Percentiles rank a stretch among this genome's conserved stretches.
Evolutionary conservation across 2,329 filamentous ascomycete genomes (phyloP).

Genomic region (Cryphonectria naterciae): DNA sequence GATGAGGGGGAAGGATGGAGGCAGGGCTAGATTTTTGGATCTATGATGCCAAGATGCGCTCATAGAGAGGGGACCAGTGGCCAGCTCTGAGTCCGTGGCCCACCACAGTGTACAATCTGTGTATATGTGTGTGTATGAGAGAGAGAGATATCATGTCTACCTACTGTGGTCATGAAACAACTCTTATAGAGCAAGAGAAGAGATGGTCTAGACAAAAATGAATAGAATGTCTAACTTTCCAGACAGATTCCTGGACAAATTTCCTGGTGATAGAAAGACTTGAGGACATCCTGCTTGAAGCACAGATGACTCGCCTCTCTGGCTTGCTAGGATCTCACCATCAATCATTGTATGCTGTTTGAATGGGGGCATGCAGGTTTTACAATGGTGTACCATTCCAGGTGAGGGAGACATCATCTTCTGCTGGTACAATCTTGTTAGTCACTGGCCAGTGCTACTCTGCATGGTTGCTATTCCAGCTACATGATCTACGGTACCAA

Average conservation of each 20-base stretch:
- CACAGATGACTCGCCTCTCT: neutral
- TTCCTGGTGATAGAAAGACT: neutral
- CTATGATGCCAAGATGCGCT: neutral
- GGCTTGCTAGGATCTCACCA: neutral
- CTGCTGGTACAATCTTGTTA: neutral
- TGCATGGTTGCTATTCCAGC: neutral
- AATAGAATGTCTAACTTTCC: neutral
- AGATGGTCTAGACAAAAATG: neutral
- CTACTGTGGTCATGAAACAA: neutral
- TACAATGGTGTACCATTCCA: neutral
- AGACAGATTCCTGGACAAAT: neutral
- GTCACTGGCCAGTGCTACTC: neutral
- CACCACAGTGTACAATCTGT: neutral
- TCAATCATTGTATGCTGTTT: neutral
- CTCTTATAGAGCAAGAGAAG: neutral
- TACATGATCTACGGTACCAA: neutral
- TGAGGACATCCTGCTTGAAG: neutral
- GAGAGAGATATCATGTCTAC: neutral
- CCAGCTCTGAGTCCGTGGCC: neutral
- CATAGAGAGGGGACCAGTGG: neutral
- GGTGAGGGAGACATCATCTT: neutral
- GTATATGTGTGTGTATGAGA: too few species aligned
- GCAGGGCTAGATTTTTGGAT: neutral
- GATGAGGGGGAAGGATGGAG: neutral
- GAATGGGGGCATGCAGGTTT: neutral